Conservation (phyloP, 163 green algal species). For the Smithsoniella earleae region DNA sequence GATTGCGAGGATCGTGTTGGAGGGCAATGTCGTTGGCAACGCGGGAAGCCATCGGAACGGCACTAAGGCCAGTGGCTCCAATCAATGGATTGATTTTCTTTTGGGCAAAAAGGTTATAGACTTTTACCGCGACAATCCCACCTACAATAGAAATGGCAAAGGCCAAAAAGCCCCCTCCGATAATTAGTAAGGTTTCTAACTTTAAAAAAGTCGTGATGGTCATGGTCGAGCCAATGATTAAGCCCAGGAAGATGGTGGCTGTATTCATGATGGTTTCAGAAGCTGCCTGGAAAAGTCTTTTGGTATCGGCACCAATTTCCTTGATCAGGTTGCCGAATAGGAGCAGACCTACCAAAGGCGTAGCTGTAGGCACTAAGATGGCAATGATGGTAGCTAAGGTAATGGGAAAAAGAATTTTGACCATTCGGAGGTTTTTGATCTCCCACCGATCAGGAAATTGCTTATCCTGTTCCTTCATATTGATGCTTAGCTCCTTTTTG, state of each 20-base stretch:
- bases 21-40: too few relatives aligned
- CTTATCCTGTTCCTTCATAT: not conserved
- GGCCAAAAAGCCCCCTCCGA: not conserved
- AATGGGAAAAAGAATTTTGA: not conserved
- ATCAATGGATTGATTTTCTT: not conserved
- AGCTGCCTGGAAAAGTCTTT: not conserved
- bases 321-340: not conserved
- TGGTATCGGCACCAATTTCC: not conserved
- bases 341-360: not conserved
- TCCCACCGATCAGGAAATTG: not conserved
- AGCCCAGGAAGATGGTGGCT: not conserved
- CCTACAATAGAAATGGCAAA: not conserved
- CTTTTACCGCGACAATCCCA: not conserved
- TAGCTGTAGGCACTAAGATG: not conserved
- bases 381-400: not conserved
- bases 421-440: too few relatives aligned
- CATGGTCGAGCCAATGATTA: not conserved
- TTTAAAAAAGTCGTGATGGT: not conserved
- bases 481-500: not conserved
- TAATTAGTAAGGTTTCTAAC: not conserved
- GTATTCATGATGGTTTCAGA: not conserved
- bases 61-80: too few relatives aligned
- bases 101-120: not conserved
- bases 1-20: too few relatives aligned
- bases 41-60: too few relatives aligned